phyloP scores from a whole-genome alignment of 2,329 filamentous ascomycete genomes.

The Penicillium sumatraense region DNA sequence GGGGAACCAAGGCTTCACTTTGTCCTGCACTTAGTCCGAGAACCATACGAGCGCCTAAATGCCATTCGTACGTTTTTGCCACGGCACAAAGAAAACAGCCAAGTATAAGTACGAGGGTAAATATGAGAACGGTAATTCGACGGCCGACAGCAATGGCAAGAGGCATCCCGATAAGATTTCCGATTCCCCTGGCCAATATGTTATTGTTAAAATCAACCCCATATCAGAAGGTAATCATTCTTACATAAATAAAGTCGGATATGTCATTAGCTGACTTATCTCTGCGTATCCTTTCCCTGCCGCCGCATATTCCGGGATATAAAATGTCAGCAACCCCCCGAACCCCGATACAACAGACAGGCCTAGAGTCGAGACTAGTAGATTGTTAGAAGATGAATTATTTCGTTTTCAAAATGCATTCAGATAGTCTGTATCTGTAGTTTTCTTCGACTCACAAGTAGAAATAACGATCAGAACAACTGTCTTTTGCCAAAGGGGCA shows the following conservation, averaged over 20 bases:
- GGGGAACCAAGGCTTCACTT: conserved; percentile 48
- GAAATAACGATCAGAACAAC: conserved; percentile 33
- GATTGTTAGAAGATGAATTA: conserved; percentile 15
- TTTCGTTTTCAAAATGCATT: too few species aligned
- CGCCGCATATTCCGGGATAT: conserved; percentile 45
- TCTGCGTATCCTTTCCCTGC: conserved; percentile 44
- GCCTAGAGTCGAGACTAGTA: conserved; percentile 46
- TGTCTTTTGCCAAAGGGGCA: conserved; percentile 32
- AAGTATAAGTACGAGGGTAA: conserved; percentile 34
- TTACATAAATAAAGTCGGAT: conserved; percentile 36
- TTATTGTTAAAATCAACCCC: not conserved
- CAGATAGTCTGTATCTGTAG: not conserved
- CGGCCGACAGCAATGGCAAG: conserved; percentile 42
- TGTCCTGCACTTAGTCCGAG: conserved; percentile 48
- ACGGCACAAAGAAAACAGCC: conserved; percentile 34
- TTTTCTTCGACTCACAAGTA: conserved; percentile 25
- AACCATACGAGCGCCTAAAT: conserved; percentile 44
- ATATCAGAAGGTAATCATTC: not conserved
- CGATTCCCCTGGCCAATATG: conserved; percentile 35
- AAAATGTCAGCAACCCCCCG: conserved; percentile 47
- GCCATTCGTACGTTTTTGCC: conserved; percentile 39
- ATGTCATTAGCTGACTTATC: conserved; percentile 46
- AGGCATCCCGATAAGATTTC: conserved; percentile 39
- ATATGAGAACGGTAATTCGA: conserved; percentile 37
- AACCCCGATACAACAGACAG: conserved; percentile 48